These are phyloP conservation scores for Lizonia empirigonia DNA, from an alignment of 2,329 filamentous ascomycete species.

Conservation along the genomic window DNA sequence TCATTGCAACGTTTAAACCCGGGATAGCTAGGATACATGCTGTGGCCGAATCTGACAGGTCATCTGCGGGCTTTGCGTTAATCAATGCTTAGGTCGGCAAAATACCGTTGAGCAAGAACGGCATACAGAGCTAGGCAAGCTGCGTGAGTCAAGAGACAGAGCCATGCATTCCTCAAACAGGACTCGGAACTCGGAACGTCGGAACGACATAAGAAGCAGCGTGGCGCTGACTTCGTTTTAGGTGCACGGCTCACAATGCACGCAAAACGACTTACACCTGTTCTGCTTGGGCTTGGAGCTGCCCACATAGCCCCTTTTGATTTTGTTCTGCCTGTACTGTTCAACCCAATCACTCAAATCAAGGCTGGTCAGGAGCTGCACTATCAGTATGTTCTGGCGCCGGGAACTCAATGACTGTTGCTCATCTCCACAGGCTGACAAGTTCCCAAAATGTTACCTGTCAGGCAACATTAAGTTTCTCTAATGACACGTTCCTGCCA, in stretches of 20 bases:
- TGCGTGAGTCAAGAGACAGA: too few relatives aligned
- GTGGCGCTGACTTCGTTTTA: not conserved
- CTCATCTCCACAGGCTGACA: too few relatives aligned
- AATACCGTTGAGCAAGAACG: too few relatives aligned
- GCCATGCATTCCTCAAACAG: not conserved
- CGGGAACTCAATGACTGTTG: not conserved
- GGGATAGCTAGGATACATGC: conserved; percentile 5
- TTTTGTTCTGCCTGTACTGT: not conserved
- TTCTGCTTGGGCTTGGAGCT: not conserved
- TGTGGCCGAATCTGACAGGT: too few relatives aligned
- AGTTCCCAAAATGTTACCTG: too few relatives aligned
- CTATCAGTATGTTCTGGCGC: not conserved
- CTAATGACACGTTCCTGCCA: too few relatives aligned
- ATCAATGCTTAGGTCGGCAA: too few relatives aligned
- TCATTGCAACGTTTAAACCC: not conserved
- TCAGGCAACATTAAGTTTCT: too few relatives aligned
- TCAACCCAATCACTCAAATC: not conserved
- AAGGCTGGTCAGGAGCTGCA: not conserved
- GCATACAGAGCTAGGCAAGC: too few relatives aligned
- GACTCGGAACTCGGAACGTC: not conserved
- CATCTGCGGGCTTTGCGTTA: too few relatives aligned
- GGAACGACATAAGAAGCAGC: not conserved
- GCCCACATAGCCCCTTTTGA: conserved; percentile 5
- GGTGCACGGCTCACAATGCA: not conserved
- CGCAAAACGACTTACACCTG: not conserved